phyloP scores from a whole-genome alignment of 2,329 filamentous ascomycete species.

The Ascochyta fabae region DNA sequence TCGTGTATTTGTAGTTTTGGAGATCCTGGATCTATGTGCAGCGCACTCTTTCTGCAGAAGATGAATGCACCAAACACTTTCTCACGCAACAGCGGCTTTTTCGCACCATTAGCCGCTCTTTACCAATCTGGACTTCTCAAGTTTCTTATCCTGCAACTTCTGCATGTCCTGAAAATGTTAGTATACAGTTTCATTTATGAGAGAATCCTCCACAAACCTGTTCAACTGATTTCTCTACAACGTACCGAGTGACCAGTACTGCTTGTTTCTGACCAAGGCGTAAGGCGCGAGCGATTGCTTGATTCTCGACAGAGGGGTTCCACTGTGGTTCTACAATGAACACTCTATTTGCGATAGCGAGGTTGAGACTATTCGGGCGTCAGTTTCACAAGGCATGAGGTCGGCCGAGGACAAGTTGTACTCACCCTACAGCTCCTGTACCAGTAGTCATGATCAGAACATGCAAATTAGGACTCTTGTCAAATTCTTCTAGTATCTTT shows the following conservation, averaged over 20 bases:
- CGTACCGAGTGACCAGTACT: constrained; percentile 57
- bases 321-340: constrained; percentile 63
- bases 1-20: too few relatives aligned
- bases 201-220: constrained; percentile 44
- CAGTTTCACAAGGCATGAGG: background rate
- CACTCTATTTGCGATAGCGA: constrained; percentile 57
- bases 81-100: background rate
- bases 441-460: constrained; percentile 62
- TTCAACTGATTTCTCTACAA: constrained; percentile 54
- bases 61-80: too few relatives aligned
- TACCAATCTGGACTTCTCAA: constrained; percentile 25
- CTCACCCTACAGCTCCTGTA: constrained; percentile 59
- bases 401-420: background rate
- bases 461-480: constrained; percentile 21
- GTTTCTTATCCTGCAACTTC: constrained; percentile 44
- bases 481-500: constrained; percentile 50
- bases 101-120: background rate
- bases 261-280: constrained; percentile 55
- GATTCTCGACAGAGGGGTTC: constrained; percentile 61
- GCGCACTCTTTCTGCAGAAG: too few relatives aligned
- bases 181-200: background rate
- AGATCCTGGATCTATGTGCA: too few relatives aligned
- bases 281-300: constrained; percentile 59
- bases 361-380: constrained; percentile 50
- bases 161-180: constrained; percentile 41